Base-by-base conservation (phyloP, 2,329 filamentous ascomycete species). In the Ceratocystis ficicola region DNA sequence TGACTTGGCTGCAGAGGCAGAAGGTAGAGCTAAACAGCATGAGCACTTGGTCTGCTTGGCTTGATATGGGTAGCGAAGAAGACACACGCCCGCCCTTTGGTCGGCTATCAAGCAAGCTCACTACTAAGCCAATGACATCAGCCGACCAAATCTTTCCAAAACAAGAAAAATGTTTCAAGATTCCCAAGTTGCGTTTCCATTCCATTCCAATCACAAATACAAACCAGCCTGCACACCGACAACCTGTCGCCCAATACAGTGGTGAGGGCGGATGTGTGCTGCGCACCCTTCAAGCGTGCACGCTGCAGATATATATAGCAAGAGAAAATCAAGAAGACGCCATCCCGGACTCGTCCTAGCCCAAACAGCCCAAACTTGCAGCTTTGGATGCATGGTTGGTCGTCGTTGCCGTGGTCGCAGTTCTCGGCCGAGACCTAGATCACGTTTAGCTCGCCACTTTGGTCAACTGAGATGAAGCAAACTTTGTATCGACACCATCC, bases 141-240 rank as follows among this genome's bases (percentile, higher is more conserved):
- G 55, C 55, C 12, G n/a, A 59, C 32, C 10, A 59, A 20, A 25
- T 30, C 15, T 6, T 17, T 15, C n/a, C 8, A 30, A 57, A 36
- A 59, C 17, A 59, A 57, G 17, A 22, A 32, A 57, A 57, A 20
- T 50, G 17, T 48, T 48, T 48, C 20, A 10, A 22, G 52, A 25
- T 28, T 57, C 17, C 28, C 20, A 59, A 36, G n/a, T 59, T 28
- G 15, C 28, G 36, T 30, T 36, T 36, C 55, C 55, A 20, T 36
- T 59, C 28, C 55, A 59, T 59, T 59, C 55, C 55, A 59, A 52
- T 52, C 48, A 20, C 48, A 52, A n/a, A n/a, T 20, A 1, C 7
- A 52, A 52, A 5, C 3, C 22, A 3, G n/a, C 3, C 7, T 52
- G n/a, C 22, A 52, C n/a, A n/a, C 22, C 48, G 48, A 52, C 22